Conservation (phyloP, 345 rosid species). For the Bruguiera sexangula region DNA sequence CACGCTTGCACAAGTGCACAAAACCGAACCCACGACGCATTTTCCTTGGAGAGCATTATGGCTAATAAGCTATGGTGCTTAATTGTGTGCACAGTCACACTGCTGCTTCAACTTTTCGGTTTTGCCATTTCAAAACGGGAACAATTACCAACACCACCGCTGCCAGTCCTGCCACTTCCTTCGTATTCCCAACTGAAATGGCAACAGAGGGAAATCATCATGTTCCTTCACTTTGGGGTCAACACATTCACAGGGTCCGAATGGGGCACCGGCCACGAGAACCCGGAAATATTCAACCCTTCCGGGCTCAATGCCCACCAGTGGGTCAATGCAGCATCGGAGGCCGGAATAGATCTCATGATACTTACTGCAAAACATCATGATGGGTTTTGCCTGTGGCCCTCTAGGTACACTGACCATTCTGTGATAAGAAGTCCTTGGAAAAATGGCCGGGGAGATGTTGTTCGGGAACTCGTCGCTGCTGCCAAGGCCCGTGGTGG, state of each 20-base stretch:
- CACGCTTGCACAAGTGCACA: too few species aligned
- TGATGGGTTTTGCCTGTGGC: slow-evolving; percentile 82
- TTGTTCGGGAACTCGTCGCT: slow-evolving; percentile 45
- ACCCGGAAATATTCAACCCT: slow-evolving; percentile 54
- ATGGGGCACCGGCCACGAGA: slow-evolving; percentile 70
- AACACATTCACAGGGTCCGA: slow-evolving; percentile 76
- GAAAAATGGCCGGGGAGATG: slow-evolving; percentile 62
- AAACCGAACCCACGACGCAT: too few species aligned
- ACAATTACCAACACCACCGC: slow-evolving; percentile 50
- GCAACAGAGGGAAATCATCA: slow-evolving; percentile 69
- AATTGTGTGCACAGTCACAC: not conserved
- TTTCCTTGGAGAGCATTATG: slow-evolving; percentile 3
- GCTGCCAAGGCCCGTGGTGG: slow-evolving; percentile 41
- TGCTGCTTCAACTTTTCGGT: slow-evolving; percentile 9
- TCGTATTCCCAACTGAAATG: slow-evolving; percentile 62
- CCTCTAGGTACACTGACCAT: slow-evolving; percentile 59
- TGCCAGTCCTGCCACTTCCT: slow-evolving; percentile 62
- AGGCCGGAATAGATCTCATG: slow-evolving; percentile 52
- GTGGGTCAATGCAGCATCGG: slow-evolving; percentile 52
- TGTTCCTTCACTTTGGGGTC: slow-evolving; percentile 79
- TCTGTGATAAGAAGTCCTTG: slow-evolving; percentile 57
- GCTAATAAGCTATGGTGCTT: slow-evolving; percentile 8
- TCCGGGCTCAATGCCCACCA: slow-evolving; percentile 43
- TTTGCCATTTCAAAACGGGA: slow-evolving; percentile 19
- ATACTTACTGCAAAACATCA: slow-evolving; percentile 78